Base-by-base conservation (phyloP, 192 early-diverging fungal species). In the Coemansia sp. region DNA sequence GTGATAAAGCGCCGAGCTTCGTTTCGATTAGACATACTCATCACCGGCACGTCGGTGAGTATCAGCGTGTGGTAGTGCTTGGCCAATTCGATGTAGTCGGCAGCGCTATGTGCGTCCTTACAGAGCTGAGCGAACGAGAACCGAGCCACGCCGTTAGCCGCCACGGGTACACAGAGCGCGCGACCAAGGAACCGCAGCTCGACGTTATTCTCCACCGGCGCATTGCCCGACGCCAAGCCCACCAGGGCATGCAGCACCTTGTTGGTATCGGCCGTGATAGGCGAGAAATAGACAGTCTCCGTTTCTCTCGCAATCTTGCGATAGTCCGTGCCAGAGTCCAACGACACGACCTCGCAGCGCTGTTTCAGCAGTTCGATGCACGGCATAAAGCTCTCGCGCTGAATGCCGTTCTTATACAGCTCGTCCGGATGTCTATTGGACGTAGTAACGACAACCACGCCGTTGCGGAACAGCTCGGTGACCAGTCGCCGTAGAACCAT, bases 331-430 rank as follows among this genome's bases (percentile, higher is more conserved):
- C 96, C 94, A 15, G 94, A 95, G 79, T 96, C 88, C 47, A 99
- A 75, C 64, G 88, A 88, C 47, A 96, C 89, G 11, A 98, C 91
- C 20, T 88, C 74, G 80, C 94, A 97, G 15, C 87, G 77, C 44
- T 91, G 74, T 73, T 97, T 94, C 55, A 99, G 71, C 52, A 97
- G 75, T 7, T 91, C 91, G 40, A 99, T 99, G 64, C 93, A 92
- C 0, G 97, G 97, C 63, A 99, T 41, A 72, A 99, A 99, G 75
- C 91, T 93, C 68, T 89, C 81, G 52, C 97, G 86, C 75, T 99
- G 97, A 49, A 99, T 94, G 13, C 97, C 97, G 75, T 98, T 97
- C 84, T 93, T 91, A 85, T 99, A 99, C 68, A 99, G 84, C 59
- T 92, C 94, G 46, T 93, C 89, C 0, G 96, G 97, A 54, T 91